Base-by-base conservation (phyloP, 176 grass and related monocot genomes). In the Triticum monococcum region DNA sequence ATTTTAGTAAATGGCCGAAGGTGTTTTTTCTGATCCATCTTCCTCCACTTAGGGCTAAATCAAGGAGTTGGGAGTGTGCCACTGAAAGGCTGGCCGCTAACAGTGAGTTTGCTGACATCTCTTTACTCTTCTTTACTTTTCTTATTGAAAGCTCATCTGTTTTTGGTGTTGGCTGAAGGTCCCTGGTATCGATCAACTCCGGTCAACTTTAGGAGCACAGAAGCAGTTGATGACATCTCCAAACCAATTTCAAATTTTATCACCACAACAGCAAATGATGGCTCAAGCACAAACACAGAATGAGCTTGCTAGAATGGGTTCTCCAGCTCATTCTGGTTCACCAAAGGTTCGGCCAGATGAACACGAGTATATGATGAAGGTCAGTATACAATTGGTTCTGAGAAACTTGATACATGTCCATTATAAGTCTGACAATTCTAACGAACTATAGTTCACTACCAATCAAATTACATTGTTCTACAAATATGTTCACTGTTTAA, bases 81-180 rank as follows among this genome's bases (percentile, higher is more conserved):
- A 18, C 85, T 99, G 36, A 99, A 96, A 92, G 97, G 97, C 69
- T 99, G 97, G 97, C 97, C 94, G 78, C 81, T 99, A 78, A 91
- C 94, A 46, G 94, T 98, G 92, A 88, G 91, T 89, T 64, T 2
- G 26, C 36, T 81, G 36, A 79, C 59, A 77, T 54, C 77, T 56
- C 67, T 74, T 75, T 75, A 75, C 67, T 9, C 45, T 45, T 73
- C 17, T 54, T 33, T 25, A 77, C 12, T 68, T 73, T 7, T 77
- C n/a, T 81, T 62, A 4, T 24, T 68, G 64, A 73, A 76, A 76
- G 22, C 81, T 88, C 74, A 88, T 64, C 16, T 78, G 41, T 70
- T 82, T 82, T 78, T 84, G n/a, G 72, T 88, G 63, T 65, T 87
- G 79, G 81, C 86, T 91, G n/a, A 87, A 92, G 87, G 88, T 84